Evolutionary conservation across 495 filamentous ascomycete genomes (phyloP).

Genomic region (Neurospora tetrasperma): DNA sequence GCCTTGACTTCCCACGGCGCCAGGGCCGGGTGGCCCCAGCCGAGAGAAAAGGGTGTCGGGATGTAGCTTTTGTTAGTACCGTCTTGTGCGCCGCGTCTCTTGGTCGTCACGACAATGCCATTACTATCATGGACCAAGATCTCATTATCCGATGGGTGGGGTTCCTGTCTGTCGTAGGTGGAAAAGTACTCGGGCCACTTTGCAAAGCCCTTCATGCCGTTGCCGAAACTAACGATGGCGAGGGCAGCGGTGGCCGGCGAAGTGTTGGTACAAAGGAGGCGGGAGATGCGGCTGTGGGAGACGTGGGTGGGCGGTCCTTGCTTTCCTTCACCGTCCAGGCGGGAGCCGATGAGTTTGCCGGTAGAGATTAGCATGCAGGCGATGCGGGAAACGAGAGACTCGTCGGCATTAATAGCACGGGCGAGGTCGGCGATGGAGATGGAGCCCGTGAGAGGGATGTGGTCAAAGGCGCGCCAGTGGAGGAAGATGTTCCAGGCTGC

Average conservation of each 20-base stretch:
- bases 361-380: constrained; percentile 13
- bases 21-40: constrained; percentile 18
- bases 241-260: constrained; percentile 6
- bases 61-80: not conserved
- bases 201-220: constrained; percentile 17
- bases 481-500: constrained; percentile 20
- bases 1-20: constrained; percentile 24
- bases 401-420: constrained; percentile 12
- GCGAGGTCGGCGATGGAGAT: constrained; percentile 21
- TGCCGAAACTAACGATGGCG: constrained; percentile 15
- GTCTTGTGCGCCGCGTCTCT: not conserved
- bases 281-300: constrained; percentile 16
- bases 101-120: not conserved
- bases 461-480: constrained; percentile 24
- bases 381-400: constrained; percentile 18
- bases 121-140: not conserved
- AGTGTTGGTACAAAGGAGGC: constrained; percentile 7
- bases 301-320: constrained; percentile 5
- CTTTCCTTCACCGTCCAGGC: not conserved
- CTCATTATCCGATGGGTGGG: not conserved
- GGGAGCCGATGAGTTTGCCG: constrained; percentile 6
- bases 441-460: constrained; percentile 18
- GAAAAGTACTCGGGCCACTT: constrained; percentile 22
- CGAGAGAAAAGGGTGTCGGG: constrained; percentile 17
- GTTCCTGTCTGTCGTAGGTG: constrained; percentile 13